Base-by-base conservation (phyloP, 2,329 filamentous ascomycete genomes). In the Clonostachys rhizophaga region DNA sequence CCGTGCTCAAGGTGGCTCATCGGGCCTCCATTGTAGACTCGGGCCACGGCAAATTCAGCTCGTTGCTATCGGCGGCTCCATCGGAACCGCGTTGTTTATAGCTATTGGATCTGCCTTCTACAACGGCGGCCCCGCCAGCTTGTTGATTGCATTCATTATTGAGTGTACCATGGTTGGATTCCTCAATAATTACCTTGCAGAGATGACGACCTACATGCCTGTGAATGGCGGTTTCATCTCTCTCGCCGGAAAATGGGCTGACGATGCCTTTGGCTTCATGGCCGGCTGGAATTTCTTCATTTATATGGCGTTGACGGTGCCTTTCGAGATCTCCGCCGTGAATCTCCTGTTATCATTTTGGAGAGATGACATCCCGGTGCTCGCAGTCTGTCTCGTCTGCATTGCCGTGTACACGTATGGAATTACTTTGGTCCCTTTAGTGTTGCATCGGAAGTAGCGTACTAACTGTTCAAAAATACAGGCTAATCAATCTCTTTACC, bases 11-110 rank as follows among this genome's bases (percentile, higher is more conserved):
- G 24, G 24, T 24, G 24, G 24, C 24, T 24, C 24, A 24, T 24
- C 24, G 8, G 24, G 24, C 24, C 24, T 24, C 24, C 24, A 24
- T 24, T 6, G 24, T 8, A 24, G 24, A 8, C 24, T 24, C 24
- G 24, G 24, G 7, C 24, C 24, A 24, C 24, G 24, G 24, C 24
- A 77, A 50, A 69, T 79, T 48, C 75, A 78, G 54, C 63, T 78
- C 44, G 74, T 78, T 50, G 75, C 74, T 48, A 71, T 78, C 51
- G 75, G 75, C 6, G 75, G 75, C 9, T 74, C 74, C 35, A 77
- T 79, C 51, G 73, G 73, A 30, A 76, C 73, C 24, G 24, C 24
- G 24, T 24, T 24, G 8, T 24, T 24, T 24, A 24, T 24, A 24
- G 24, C 24, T 8, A 68, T 67, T 55, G 65, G 63, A 12, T 57